A percentile compares a stretch with the other conserved stretches of the same genome.
phyloP scores from a whole-genome alignment of 495 filamentous ascomycete species.

The Pyrenula massariospora region DNA sequence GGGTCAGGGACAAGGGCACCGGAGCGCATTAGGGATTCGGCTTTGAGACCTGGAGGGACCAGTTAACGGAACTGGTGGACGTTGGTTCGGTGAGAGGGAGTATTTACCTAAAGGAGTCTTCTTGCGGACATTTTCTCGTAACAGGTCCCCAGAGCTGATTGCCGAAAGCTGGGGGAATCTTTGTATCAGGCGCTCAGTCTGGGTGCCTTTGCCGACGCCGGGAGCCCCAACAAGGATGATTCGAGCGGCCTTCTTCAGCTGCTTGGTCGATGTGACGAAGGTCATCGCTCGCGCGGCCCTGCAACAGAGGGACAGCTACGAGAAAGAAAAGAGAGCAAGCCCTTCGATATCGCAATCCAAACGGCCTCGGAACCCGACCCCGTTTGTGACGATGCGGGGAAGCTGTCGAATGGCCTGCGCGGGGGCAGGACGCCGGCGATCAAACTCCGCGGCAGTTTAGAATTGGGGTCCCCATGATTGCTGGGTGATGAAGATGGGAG shows the following conservation, averaged over 20 bases:
- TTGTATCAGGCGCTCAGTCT: slow-evolving; percentile 74
- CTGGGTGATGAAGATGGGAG: not conserved
- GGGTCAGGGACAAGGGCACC: slow-evolving; percentile 79
- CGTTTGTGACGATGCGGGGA: not conserved
- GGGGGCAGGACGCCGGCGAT: not conserved
- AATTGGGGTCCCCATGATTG: not conserved
- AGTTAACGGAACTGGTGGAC: slow-evolving; percentile 1
- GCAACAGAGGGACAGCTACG: too few species aligned
- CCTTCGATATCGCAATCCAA: too few species aligned
- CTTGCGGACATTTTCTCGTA: slow-evolving; percentile 83
- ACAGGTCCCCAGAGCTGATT: slow-evolving; percentile 86
- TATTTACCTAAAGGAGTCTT: slow-evolving; percentile 71
- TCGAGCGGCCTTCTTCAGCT: slow-evolving; percentile 72
- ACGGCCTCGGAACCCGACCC: not conserved
- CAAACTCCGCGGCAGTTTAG: not conserved
- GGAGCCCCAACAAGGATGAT: slow-evolving; percentile 95
- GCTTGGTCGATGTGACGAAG: slow-evolving; percentile 13
- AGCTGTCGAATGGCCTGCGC: not conserved
- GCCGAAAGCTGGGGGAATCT: slow-evolving; percentile 81
- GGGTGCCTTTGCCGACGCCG: slow-evolving; percentile 85
- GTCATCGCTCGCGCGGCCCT: not conserved
- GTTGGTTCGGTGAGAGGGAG: not conserved
- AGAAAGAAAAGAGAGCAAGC: too few species aligned
- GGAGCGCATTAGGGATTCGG: slow-evolving; percentile 72
- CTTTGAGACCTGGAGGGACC: slow-evolving; percentile 65